Evolutionary conservation across 805 yeast genomes (phyloP).

Genomic region (Metschnikowia koreensis): DNA sequence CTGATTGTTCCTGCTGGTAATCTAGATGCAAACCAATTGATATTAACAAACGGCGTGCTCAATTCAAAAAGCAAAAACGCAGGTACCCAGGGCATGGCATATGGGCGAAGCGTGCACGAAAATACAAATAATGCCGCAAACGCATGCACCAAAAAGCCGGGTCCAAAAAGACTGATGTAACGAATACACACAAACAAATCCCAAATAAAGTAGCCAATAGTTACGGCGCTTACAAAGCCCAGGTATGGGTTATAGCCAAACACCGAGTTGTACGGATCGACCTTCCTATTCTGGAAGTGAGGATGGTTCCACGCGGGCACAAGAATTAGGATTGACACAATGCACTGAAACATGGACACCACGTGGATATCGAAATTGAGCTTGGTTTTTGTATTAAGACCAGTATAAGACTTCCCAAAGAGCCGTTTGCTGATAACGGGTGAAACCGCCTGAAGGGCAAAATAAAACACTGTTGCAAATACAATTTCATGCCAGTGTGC

Average conservation of each 20-base stretch:
- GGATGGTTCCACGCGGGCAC: constrained; percentile 66
- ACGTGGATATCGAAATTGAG: constrained; percentile 87
- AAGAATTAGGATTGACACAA: constrained; percentile 57
- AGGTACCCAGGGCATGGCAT: constrained; percentile 77
- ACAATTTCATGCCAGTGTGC: constrained; percentile 78
- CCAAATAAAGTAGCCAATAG: constrained; percentile 91
- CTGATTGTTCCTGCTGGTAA: constrained; percentile 69
- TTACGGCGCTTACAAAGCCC: constrained; percentile 68
- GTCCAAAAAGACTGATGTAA: constrained; percentile 69
- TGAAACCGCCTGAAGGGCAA: constrained; percentile 49
- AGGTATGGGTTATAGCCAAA: constrained; percentile 74
- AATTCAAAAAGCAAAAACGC: constrained; percentile 82
- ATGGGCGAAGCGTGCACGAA: constrained; percentile 61
- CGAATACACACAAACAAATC: constrained; percentile 69
- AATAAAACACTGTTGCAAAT: constrained; percentile 60
- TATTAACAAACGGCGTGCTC: constrained; percentile 91
- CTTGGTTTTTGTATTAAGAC: constrained; percentile 44
- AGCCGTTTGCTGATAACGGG: constrained; percentile 48
- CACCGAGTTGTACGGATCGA: constrained; percentile 45
- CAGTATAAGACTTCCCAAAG: constrained; percentile 56
- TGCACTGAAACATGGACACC: constrained; percentile 82
- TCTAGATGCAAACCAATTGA: constrained; percentile 86
- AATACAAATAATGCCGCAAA: constrained; percentile 77
- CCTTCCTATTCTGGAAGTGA: constrained; percentile 33
- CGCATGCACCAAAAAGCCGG: constrained; percentile 82